Evolutionary conservation across 345 rosid genomes (phyloP).

Genomic region (Capsella bursapastoris): DNA sequence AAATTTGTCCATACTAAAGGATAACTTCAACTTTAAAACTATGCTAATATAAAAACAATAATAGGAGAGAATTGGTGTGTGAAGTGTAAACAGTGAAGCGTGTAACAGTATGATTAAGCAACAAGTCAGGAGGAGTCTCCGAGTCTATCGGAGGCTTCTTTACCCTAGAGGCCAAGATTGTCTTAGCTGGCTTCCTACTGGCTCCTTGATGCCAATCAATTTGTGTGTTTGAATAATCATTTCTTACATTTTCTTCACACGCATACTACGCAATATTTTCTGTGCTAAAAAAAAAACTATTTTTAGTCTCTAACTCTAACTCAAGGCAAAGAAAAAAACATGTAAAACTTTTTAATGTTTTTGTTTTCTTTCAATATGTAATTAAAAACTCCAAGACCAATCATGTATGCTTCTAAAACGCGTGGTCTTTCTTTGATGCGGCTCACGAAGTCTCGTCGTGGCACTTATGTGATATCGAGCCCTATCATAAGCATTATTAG

Average conservation of each 20-base stretch:
- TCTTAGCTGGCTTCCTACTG: conserved; percentile 44
- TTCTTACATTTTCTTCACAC: neutral
- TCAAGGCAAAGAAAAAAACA: conserved; percentile 9
- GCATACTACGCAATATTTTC: conserved; percentile 9
- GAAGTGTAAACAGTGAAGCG: conserved; percentile 43
- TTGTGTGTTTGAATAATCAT: conserved; percentile 22
- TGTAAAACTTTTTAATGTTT: conserved; percentile 6
- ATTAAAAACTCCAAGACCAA: neutral
- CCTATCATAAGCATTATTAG: conserved; percentile 20
- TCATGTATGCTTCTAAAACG: conserved; percentile 36
- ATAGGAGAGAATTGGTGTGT: conserved; percentile 20
- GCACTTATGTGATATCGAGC: conserved; percentile 13
- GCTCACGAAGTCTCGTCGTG: conserved; percentile 37
- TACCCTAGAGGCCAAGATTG: conserved; percentile 12
- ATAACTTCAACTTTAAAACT: neutral
- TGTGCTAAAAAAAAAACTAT: neutral
- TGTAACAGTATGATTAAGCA: conserved; percentile 40
- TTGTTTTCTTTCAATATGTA: neutral
- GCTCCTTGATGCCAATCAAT: conserved; percentile 13
- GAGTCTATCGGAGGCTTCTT: conserved; percentile 36
- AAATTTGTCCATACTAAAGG: no score
- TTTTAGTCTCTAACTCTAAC: neutral
- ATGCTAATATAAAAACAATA: neutral
- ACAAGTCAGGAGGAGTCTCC: conserved; percentile 48
- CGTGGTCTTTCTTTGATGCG: conserved; percentile 37